Evolutionary conservation across 2,329 filamentous ascomycete genomes (phyloP).

Genomic region (Calonectria pauciramosa): DNA sequence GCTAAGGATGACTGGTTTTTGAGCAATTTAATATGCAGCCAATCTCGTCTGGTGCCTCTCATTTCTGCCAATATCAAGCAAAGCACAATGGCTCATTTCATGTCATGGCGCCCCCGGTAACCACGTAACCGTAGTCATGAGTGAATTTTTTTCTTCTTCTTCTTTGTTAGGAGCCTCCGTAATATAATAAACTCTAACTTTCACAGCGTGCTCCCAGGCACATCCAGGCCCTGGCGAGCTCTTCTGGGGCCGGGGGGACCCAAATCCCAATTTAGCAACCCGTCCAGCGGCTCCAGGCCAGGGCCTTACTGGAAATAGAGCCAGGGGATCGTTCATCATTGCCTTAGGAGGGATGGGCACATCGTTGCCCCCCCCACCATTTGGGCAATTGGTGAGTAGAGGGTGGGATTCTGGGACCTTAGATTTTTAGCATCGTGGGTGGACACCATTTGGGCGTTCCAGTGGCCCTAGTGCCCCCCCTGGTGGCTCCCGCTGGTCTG

Average conservation of each 20-base stretch:
- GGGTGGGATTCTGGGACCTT: constrained; percentile 2
- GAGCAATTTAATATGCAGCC: background rate
- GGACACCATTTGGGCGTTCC: background rate
- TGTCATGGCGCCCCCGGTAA: constrained; percentile 19
- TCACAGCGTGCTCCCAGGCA: constrained; percentile 12
- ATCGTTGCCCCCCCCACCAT: constrained; percentile 16
- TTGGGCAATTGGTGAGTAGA: constrained; percentile 17
- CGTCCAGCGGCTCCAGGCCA: constrained; percentile 5
- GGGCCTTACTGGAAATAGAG: background rate
- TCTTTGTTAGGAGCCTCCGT: background rate
- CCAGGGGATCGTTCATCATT: constrained; percentile 8
- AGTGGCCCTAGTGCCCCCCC: constrained; percentile 12
- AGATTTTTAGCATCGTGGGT: constrained; percentile 18
- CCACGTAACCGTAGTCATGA: background rate
- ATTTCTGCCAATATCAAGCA: constrained; percentile 20
- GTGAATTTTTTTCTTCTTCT: background rate
- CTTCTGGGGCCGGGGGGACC: background rate
- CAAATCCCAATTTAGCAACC: constrained; percentile 27
- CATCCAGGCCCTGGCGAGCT: constrained; percentile 13
- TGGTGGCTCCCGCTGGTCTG: constrained; percentile 12
- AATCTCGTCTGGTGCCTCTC: constrained; percentile 20
- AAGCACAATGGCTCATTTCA: constrained; percentile 14
- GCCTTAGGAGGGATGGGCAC: constrained; percentile 8
- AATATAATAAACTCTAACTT: constrained; percentile 19
- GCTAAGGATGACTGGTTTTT: background rate